Conservation (phyloP, 805 yeast species). For the Suhomyces sp. region DNA sequence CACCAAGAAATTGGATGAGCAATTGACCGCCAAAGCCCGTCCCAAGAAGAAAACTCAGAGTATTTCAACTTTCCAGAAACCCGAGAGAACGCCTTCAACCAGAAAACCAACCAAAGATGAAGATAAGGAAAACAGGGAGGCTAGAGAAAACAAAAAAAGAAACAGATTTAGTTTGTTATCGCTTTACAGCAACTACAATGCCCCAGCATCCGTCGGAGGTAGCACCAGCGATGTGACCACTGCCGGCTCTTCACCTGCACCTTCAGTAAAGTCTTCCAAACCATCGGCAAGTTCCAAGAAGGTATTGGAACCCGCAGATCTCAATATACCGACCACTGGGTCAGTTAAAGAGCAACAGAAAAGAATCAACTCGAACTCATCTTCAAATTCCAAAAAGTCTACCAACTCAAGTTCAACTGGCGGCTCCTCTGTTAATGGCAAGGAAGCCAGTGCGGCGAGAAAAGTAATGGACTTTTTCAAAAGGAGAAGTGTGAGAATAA, state of each 20-base stretch:
- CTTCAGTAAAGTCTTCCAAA: conserved; percentile 7
- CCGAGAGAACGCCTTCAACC: neutral
- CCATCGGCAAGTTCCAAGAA: conserved; percentile 17
- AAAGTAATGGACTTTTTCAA: conserved; percentile 77
- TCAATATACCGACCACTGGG: conserved; percentile 16
- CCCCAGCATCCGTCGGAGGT: conserved; percentile 6
- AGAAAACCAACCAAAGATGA: conserved; percentile 5
- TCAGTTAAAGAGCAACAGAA: conserved; percentile 18
- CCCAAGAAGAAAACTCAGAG: conserved; percentile 1
- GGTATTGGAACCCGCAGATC: conserved; percentile 34
- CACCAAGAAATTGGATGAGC: neutral
- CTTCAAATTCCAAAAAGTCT: conserved; percentile 28
- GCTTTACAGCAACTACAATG: conserved; percentile 36
- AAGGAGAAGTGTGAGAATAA: conserved; percentile 48
- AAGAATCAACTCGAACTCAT: conserved; percentile 26
- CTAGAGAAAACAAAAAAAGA: conserved; percentile 27
- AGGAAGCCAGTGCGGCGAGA: conserved; percentile 72
- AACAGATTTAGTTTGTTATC: conserved; percentile 45
- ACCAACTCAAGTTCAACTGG: conserved; percentile 17
- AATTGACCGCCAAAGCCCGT: neutral
- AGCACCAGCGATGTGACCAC: conserved; percentile 6
- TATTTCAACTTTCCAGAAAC: neutral
- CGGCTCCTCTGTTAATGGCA: conserved; percentile 31
- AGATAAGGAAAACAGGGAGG: conserved; percentile 26
- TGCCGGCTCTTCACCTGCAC: neutral